These are phyloP conservation scores for Lipomyces lipofer DNA, from an alignment of 805 yeast species.

Conservation along the genomic window DNA sequence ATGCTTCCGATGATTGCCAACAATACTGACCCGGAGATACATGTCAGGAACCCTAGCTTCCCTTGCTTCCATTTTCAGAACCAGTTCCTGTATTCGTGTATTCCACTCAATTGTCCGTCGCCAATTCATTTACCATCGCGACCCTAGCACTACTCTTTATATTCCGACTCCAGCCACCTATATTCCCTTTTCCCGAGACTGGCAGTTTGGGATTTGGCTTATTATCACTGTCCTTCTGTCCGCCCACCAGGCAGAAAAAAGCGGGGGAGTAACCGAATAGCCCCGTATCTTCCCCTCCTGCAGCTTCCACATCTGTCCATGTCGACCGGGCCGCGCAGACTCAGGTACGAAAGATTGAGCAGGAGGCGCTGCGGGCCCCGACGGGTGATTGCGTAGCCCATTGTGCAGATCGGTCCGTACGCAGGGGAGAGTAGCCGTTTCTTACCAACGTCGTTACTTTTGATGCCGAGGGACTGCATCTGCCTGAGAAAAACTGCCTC, in stretches of 20 bases:
- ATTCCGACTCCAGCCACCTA: slow-evolving; percentile 11
- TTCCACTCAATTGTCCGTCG: slow-evolving; percentile 10
- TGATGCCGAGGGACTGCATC: slow-evolving; percentile 8
- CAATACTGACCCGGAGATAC: neutral
- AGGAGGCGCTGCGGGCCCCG: slow-evolving; percentile 26
- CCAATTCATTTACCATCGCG: slow-evolving; percentile 1
- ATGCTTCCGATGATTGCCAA: neutral
- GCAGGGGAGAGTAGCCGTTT: slow-evolving; percentile 16
- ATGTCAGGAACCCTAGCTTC: neutral
- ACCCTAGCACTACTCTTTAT: slow-evolving; percentile 14
- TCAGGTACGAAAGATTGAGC: slow-evolving; percentile 15
- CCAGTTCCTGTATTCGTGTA: neutral
- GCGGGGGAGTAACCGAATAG: slow-evolving; percentile 16
- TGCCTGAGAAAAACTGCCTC: neutral
- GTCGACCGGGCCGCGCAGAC: slow-evolving; percentile 20
- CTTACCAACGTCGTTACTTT: slow-evolving; percentile 7
- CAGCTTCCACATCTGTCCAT: slow-evolving; percentile 9
- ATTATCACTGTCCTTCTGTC: slow-evolving; percentile 21
- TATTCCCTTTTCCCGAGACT: slow-evolving; percentile 6
- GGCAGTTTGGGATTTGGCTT: neutral
- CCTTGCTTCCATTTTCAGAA: neutral
- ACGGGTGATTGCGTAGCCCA: slow-evolving; percentile 25
- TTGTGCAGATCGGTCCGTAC: slow-evolving; percentile 19
- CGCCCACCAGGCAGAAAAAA: slow-evolving; percentile 20
- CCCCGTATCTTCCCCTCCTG: slow-evolving; percentile 16